Evolutionary conservation across 441 rosid species (phyloP).

Genomic region (Pelargonium citronellum): DNA sequence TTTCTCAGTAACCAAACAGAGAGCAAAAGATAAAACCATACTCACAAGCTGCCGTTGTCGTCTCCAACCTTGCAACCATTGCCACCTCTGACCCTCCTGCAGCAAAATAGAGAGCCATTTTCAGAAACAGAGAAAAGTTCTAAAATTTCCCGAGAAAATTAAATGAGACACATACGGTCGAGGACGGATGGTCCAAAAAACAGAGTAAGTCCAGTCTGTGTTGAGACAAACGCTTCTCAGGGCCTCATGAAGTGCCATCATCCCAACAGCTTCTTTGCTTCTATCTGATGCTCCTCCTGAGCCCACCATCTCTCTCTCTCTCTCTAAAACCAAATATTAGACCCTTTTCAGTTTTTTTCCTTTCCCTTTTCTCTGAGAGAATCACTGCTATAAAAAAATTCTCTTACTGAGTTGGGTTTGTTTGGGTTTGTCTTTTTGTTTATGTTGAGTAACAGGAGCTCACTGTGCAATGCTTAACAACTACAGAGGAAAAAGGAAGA

Average conservation of each 20-base stretch:
- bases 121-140: constrained; percentile 22
- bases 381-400: too few species aligned
- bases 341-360: too few species aligned
- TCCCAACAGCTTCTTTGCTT: constrained; percentile 98
- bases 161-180: constrained; percentile 57
- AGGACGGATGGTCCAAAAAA: constrained; percentile 99
- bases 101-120: constrained; percentile 29
- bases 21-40: constrained; percentile 15
- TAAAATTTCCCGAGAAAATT: background rate
- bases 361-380: too few species aligned
- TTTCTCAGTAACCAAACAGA: constrained; percentile 25
- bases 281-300: constrained; percentile 76
- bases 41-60: constrained; percentile 97
- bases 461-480: too few species aligned
- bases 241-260: constrained; percentile 99
- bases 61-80: constrained; percentile 97
- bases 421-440: too few species aligned
- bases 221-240: constrained; percentile 92
- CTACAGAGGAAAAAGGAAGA: too few species aligned
- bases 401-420: too few species aligned
- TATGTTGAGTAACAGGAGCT: too few species aligned
- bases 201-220: constrained; percentile 99
- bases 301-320: constrained; percentile 72
- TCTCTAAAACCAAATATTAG: constrained; percentile 3
- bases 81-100: constrained; percentile 95